phyloP scores from a whole-genome alignment of 352 stramenopile species.

The Globisporangium cederbergense region DNA sequence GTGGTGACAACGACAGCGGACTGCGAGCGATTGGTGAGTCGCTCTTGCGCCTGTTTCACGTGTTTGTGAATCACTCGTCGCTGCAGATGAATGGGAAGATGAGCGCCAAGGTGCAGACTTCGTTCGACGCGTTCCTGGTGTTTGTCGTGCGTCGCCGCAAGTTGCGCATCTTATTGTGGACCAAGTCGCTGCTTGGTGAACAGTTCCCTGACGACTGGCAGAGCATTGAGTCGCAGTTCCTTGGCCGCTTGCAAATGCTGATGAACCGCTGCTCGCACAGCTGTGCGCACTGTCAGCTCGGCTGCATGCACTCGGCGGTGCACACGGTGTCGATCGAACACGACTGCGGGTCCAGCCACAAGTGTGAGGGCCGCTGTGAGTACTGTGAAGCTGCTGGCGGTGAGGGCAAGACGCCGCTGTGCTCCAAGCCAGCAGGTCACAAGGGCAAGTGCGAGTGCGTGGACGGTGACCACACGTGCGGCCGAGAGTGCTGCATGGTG shows the following conservation, averaged over 20 bases:
- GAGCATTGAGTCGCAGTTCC: constrained; percentile 37
- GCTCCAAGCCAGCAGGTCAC: constrained; percentile 55
- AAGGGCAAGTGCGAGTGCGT: constrained; percentile 63
- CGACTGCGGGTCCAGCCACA: constrained; percentile 51
- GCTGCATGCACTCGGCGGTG: constrained; percentile 56
- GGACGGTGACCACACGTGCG: constrained; percentile 64
- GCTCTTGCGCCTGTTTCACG: constrained; percentile 29
- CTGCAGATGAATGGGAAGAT: constrained; percentile 18
- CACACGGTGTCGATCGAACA: constrained; percentile 31
- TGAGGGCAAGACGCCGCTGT: constrained; percentile 31
- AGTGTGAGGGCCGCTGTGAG: constrained; percentile 37
- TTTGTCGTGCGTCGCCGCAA: constrained; percentile 62
- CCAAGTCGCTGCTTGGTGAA: constrained; percentile 32
- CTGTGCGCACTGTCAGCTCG: constrained; percentile 48
- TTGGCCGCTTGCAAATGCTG: constrained; percentile 43
- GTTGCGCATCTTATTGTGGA: constrained; percentile 41
- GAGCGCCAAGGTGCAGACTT: constrained; percentile 20
- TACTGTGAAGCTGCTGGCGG: constrained; percentile 40
- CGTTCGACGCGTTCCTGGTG: constrained; percentile 58
- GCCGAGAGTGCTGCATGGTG: constrained; percentile 32
- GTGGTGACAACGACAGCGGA: constrained; percentile 4
- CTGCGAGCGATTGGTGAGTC: constrained; percentile 18
- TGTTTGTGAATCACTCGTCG: constrained; percentile 24
- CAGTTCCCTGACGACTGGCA: constrained; percentile 47
- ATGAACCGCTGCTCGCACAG: constrained; percentile 54